Base-by-base conservation (phyloP, 1,284 basidiomycete species). In the Macrocystidia cucumis region DNA sequence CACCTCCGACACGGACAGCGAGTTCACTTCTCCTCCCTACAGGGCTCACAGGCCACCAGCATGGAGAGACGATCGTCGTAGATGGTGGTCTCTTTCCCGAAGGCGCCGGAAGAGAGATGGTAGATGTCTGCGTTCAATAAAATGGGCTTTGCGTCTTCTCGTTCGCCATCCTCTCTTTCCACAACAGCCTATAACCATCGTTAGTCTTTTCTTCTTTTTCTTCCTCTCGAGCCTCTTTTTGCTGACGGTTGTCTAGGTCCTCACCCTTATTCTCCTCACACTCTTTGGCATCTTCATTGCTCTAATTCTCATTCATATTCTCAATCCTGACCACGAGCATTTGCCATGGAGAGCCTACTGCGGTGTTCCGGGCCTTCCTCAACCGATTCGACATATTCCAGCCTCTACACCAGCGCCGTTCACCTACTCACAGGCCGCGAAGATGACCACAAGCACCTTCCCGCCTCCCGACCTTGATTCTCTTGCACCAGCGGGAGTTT, bases 311-410 rank as follows among this genome's bases (percentile, higher is more conserved):
- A 92, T 91, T 54, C 86, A 95, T 58, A 75, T 93, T 44, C 76
- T 97, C 52, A 93, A 97, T 55, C 91, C 92, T 29, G 95, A 98
- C 70, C 97, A 97, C 58, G 84, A 87, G 38, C 84, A 91, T 9
- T 62, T 95, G 19, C 92, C 93, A 28, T 98, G 92, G 91, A 78
- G 91, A 45, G 78, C 82, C 17, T 95, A 95, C 56, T 98, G 95
- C 59, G 74, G 84, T 35, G 63, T 78, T 42, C 71, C 78, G 26
- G 67, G 70, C 22, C 68, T 74, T 50, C 53, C 70, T 52, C 44
- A 65, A 46, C 48, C 63, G 43, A 57, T 63, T 46, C 55, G 62
- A 46, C 37, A 59, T 53, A 48, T 59, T 28, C 49, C 56, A 36
- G 54, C 50, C 34, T 55, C 58, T 38, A 56, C 56, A 5, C 47